Evolutionary conservation across 2,329 filamentous ascomycete genomes (phyloP).

Genomic region (Pezicula neosporulosa): DNA sequence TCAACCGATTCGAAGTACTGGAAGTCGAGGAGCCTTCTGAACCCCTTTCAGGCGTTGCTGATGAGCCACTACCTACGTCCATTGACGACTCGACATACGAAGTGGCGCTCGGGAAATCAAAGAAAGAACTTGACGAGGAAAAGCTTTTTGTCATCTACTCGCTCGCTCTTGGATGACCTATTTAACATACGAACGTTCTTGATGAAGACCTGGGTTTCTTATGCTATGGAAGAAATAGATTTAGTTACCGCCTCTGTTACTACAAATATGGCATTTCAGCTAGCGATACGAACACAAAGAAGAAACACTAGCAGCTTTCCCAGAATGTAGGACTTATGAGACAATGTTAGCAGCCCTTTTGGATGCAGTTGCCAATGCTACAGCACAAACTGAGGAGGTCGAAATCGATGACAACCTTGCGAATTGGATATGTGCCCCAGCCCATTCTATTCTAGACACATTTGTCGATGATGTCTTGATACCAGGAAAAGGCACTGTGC

Average conservation of each 20-base stretch:
- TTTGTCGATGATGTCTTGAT: slow-evolving; percentile 3
- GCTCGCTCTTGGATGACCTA: slow-evolving; percentile 10
- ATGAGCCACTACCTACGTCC: not conserved
- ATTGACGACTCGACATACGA: not conserved
- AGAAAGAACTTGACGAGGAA: slow-evolving; percentile 2
- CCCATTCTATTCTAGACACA: not conserved
- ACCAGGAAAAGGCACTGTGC: not conserved
- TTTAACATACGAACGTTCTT: slow-evolving; percentile 2
- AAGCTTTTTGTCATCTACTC: slow-evolving; percentile 7
- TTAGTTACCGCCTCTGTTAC: slow-evolving; percentile 6
- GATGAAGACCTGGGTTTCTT: slow-evolving; percentile 1
- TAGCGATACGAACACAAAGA: slow-evolving; percentile 5
- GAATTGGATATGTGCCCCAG: slow-evolving; percentile 1
- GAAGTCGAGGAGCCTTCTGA: slow-evolving; percentile 10
- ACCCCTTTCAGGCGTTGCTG: not conserved
- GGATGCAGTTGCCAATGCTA: not conserved
- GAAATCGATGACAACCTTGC: not conserved
- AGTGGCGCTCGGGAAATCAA: not conserved
- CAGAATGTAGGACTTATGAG: not conserved
- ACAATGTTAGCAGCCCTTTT: not conserved
- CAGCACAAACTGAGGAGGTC: not conserved
- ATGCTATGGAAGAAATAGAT: slow-evolving; percentile 3
- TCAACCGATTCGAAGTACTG: slow-evolving; percentile 9
- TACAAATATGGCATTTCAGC: slow-evolving; percentile 9
- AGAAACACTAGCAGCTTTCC: not conserved